phyloP scores from a whole-genome alignment of 2,329 filamentous ascomycete genomes.

The Cordyceps militaris region DNA sequence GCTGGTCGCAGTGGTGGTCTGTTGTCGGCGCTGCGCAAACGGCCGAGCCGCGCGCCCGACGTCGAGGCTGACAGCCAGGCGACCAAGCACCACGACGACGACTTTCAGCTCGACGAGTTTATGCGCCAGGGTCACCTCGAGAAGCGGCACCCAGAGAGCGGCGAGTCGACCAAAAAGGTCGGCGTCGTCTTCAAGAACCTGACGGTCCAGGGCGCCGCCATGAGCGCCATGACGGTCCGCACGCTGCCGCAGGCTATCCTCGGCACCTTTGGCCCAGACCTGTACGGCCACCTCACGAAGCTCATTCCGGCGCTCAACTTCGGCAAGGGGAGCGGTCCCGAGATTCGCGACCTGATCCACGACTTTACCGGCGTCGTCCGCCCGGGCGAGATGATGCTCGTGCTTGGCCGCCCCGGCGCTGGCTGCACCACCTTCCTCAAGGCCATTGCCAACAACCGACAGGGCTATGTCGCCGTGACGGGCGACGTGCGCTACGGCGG shows the following conservation, averaged over 20 bases:
- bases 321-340: constrained; percentile 13
- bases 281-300: constrained; percentile 44
- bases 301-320: constrained; percentile 11
- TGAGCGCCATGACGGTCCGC: constrained; percentile 59
- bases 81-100: constrained; percentile 42
- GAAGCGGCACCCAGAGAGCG: constrained; percentile 53
- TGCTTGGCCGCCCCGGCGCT: constrained; percentile 62
- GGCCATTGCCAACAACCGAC: constrained; percentile 63
- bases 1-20: neutral
- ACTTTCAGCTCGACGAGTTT: constrained; percentile 63
- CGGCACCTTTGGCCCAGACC: constrained; percentile 73
- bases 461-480: constrained; percentile 56
- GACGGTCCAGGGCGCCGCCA: constrained; percentile 64
- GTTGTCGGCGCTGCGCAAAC: constrained; percentile 1
- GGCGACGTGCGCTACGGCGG: constrained; percentile 61
- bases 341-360: constrained; percentile 23
- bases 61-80: constrained; percentile 11
- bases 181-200: constrained; percentile 72
- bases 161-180: constrained; percentile 65
- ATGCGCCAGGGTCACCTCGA: constrained; percentile 70
- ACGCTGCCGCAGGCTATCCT: constrained; percentile 68
- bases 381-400: constrained; percentile 32
- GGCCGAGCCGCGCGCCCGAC: constrained; percentile 5
- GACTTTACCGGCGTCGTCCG: constrained; percentile 30
- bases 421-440: constrained; percentile 75